Percentiles rank a stretch among this genome's conserved stretches.
Evolutionary conservation across 768 basidiomycete species (phyloP).

Genomic region (Auricularia cornea): DNA sequence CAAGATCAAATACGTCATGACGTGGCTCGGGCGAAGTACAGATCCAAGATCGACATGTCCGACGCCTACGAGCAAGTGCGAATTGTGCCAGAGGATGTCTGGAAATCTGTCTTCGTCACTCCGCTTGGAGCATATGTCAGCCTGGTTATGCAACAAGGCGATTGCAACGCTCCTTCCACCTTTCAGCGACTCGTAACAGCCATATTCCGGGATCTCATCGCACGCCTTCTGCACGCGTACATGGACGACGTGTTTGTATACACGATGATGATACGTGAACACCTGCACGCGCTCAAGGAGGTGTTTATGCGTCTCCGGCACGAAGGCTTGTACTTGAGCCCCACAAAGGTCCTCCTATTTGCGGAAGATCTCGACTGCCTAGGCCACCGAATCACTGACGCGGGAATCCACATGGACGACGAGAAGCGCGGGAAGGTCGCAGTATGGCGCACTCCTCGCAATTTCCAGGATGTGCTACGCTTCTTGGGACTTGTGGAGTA

Average conservation of each 20-base stretch:
- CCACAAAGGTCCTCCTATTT: conserved; percentile 3
- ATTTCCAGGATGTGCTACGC: conserved; percentile 3
- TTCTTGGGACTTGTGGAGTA: conserved; percentile 14
- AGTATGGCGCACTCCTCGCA: conserved; percentile 1
- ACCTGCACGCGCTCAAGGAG: conserved; percentile 5
- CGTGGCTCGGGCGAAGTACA: background rate
- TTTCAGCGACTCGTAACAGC: conserved; percentile 8
- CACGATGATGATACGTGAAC: conserved; percentile 4
- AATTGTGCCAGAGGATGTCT: conserved; percentile 5
- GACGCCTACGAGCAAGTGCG: conserved; percentile 17
- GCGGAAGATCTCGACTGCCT: background rate
- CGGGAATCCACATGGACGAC: conserved; percentile 1
- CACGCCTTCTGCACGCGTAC: conserved; percentile 9
- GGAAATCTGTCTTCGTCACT: conserved; percentile 6
- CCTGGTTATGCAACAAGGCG: conserved; percentile 11
- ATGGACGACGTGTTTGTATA: conserved; percentile 12
- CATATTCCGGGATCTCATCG: conserved; percentile 8
- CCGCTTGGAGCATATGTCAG: conserved; percentile 10
- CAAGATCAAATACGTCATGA: conserved; percentile 3
- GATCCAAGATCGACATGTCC: conserved; percentile 14
- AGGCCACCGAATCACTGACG: conserved; percentile 4
- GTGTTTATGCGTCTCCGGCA: conserved; percentile 1
- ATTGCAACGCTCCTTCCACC: conserved; percentile 12
- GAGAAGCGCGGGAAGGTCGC: conserved; percentile 3
- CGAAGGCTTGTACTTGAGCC: conserved; percentile 4